These are phyloP conservation scores for Penicillium bialowiezense DNA, from an alignment of 495 filamentous ascomycete genomes.

Conservation along the genomic window DNA sequence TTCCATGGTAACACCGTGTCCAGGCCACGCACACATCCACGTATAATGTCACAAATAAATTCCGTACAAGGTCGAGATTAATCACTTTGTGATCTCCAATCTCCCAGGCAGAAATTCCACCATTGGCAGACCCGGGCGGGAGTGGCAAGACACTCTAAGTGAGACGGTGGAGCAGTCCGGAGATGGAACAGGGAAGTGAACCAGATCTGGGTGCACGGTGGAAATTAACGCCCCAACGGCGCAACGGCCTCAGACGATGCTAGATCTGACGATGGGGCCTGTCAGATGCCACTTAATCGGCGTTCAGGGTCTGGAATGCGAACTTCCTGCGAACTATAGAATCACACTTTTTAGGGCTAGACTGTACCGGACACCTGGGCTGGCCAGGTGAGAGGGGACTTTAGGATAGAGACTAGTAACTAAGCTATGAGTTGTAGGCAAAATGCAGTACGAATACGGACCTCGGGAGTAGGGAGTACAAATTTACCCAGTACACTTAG, in stretches of 20 bases:
- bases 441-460: no score
- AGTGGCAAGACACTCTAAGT: constrained; percentile 22
- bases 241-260: constrained; percentile 7
- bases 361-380: background rate
- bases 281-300: background rate
- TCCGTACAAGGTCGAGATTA: background rate
- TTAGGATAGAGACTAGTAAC: no score
- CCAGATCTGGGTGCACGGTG: constrained; percentile 23
- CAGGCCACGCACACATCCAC: background rate
- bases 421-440: no score
- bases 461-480: no score
- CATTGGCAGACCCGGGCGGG: constrained; percentile 8
- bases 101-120: background rate
- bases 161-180: constrained; percentile 17
- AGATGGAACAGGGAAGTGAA: constrained; percentile 20
- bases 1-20: no score
- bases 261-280: constrained; percentile 6
- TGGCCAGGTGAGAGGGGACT: background rate
- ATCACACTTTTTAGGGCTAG: background rate
- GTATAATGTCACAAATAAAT: background rate
- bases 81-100: no score
- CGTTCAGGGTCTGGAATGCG: constrained; percentile 1
- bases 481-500: no score
- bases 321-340: constrained; percentile 6
- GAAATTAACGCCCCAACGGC: constrained; percentile 21